A percentile compares a stretch with the other conserved stretches of the same genome.
Evolutionary conservation across 2,329 filamentous ascomycete genomes (phyloP).

Genomic region (Cladophialophora chaetospira): DNA sequence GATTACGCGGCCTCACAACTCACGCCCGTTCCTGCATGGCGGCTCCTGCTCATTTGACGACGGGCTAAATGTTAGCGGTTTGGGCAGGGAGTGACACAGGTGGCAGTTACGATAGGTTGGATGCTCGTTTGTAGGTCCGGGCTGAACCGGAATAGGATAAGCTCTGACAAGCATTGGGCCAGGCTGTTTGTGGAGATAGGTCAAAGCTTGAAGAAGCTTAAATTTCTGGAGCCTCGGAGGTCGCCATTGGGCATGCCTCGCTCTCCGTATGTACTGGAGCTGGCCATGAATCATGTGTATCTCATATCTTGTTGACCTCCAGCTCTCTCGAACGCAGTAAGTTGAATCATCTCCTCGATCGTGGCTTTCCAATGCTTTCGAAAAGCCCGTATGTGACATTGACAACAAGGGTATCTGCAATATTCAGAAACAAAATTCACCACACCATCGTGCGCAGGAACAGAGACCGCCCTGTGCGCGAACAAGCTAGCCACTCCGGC

Average conservation of each 20-base stretch:
- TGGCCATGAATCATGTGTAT: too few species aligned
- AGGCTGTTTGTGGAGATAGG: too few species aligned
- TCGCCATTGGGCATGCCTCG: too few species aligned
- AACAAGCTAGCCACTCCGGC: too few species aligned
- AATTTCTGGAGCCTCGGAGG: too few species aligned
- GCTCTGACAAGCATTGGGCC: too few species aligned
- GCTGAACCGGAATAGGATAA: not conserved
- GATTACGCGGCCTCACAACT: not conserved
- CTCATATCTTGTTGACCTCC: not conserved
- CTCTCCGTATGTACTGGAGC: too few species aligned
- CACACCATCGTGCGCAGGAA: not conserved
- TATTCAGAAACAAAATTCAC: not conserved
- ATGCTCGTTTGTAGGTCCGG: not conserved
- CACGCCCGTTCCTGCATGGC: not conserved
- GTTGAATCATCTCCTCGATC: not conserved
- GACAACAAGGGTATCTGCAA: constrained; percentile 2
- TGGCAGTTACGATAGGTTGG: not conserved
- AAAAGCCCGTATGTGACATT: not conserved
- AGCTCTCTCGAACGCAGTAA: too few species aligned
- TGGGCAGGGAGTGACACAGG: not conserved
- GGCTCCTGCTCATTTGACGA: not conserved
- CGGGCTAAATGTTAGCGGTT: not conserved
- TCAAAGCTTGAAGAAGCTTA: too few species aligned
- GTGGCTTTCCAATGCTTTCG: not conserved
- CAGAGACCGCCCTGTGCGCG: too few species aligned